A percentile compares a stretch with the other conserved stretches of the same genome.
phyloP scores from a whole-genome alignment of 163 green algal genomes.

The Scenedesmus sp. region DNA sequence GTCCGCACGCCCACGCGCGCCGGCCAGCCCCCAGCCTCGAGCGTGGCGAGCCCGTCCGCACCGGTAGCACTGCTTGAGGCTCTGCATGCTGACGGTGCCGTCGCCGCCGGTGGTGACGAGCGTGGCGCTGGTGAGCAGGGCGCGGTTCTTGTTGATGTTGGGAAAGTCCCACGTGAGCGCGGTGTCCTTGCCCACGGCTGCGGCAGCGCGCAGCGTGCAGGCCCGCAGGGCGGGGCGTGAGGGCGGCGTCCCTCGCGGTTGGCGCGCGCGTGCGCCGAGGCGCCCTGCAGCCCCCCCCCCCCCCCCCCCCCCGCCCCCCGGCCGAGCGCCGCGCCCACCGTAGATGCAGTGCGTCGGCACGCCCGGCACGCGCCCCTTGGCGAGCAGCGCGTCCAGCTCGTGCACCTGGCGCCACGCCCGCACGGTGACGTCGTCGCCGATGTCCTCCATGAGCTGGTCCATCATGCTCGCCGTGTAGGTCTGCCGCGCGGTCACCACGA shows the following conservation, averaged over 20 bases:
- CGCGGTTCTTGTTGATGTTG: slow-evolving; percentile 13
- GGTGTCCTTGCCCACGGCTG: slow-evolving; percentile 21
- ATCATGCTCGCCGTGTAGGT: slow-evolving; percentile 35
- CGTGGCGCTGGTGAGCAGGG: neutral
- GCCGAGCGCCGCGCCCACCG: neutral
- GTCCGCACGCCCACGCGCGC: neutral
- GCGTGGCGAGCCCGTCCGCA: neutral
- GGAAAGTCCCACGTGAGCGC: slow-evolving; percentile 36
- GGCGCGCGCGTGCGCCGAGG: no score
- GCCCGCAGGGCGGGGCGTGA: no score
- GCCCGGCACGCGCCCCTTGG: slow-evolving; percentile 12
- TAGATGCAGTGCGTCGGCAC: slow-evolving; percentile 27
- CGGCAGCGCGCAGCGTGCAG: neutral
- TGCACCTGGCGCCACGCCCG: slow-evolving; percentile 31
- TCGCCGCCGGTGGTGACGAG: slow-evolving; percentile 32
- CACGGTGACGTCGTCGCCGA: neutral
- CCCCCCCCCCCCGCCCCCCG: no score
- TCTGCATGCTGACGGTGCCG: slow-evolving; percentile 32
- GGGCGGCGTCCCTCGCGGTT: no score
- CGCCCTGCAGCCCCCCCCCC: no score
- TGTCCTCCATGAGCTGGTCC: slow-evolving; percentile 24
- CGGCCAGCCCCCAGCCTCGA: no score
- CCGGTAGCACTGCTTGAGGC: slow-evolving; percentile 36
- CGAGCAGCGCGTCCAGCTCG: slow-evolving; percentile 34
- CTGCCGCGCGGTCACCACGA: slow-evolving; percentile 14